Percentiles rank a stretch among this genome's conserved stretches.
Conservation (phyloP, 306 rosid genomes). For the Quillaja saponaria region DNA sequence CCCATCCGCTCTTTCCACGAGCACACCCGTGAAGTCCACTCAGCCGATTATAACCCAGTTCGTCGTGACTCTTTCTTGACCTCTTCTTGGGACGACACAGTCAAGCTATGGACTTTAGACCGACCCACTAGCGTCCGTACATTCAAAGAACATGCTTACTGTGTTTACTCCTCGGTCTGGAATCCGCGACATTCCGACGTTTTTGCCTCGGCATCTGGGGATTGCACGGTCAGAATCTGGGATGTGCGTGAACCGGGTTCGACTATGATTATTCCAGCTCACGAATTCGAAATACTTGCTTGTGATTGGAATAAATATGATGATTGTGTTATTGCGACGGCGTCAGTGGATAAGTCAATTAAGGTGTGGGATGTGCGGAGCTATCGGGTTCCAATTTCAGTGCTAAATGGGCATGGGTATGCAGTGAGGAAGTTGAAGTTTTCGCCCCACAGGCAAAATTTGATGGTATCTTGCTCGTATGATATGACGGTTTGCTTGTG, state of each 20-base stretch:
- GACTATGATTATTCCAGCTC: constrained; percentile 79
- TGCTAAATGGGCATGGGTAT: constrained; percentile 78
- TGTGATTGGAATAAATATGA: constrained; percentile 96
- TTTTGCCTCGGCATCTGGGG: constrained; percentile 95
- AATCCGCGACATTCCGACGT: constrained; percentile 90
- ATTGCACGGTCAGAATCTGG: constrained; percentile 85
- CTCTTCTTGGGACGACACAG: constrained; percentile 87
- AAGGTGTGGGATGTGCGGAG: constrained; percentile 88
- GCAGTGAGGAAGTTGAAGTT: constrained; percentile 78
- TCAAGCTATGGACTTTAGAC: constrained; percentile 87
- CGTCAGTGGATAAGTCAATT: constrained; percentile 79
- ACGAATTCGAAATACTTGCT: constrained; percentile 65
- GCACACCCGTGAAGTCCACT: constrained; percentile 86
- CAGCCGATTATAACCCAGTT: constrained; percentile 81
- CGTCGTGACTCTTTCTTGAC: constrained; percentile 93
- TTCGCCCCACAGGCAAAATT: constrained; percentile 68
- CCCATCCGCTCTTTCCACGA: constrained; percentile 91
- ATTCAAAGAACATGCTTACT: constrained; percentile 88
- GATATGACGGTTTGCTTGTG: constrained; percentile 91
- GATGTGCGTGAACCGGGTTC: constrained; percentile 86
- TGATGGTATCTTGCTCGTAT: constrained; percentile 77
- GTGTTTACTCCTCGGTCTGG: constrained; percentile 89
- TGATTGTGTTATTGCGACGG: constrained; percentile 72
- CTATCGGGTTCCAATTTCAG: constrained; percentile 57
- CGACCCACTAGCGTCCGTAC: constrained; percentile 79